Conservation (phyloP, 2,329 filamentous ascomycete species). For the Talaromyces sp. region DNA sequence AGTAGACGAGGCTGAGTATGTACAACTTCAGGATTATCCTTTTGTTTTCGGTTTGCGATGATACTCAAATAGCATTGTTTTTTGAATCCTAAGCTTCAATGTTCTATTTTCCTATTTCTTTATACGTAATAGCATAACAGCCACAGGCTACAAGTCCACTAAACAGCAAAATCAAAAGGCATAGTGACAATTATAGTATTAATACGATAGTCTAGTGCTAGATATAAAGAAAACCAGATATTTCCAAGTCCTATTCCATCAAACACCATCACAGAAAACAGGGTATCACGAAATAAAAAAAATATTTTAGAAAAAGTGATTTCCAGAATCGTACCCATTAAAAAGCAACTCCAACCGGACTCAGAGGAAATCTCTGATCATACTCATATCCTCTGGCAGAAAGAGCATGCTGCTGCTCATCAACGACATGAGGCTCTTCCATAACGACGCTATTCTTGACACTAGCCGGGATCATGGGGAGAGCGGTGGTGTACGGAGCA, state of each 20-base stretch:
- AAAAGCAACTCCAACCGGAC: slow-evolving; percentile 22
- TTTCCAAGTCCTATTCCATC: neutral
- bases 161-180: neutral
- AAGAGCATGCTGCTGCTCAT: slow-evolving; percentile 18
- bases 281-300: slow-evolving; percentile 10
- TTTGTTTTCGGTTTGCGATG: neutral
- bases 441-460: slow-evolving; percentile 16
- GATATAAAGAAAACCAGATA: neutral
- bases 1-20: neutral
- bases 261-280: neutral
- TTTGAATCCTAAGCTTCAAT: neutral
- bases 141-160: no score
- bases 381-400: slow-evolving; percentile 12
- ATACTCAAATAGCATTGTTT: neutral
- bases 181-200: slow-evolving; percentile 12
- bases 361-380: slow-evolving; percentile 19
- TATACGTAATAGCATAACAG: no score
- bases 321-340: slow-evolving; percentile 13
- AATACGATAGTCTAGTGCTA: slow-evolving; percentile 12
- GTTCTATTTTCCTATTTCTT: no score
- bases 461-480: slow-evolving; percentile 16
- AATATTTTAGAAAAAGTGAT: neutral
- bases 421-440: slow-evolving; percentile 14
- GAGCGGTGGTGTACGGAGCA: slow-evolving; percentile 7
- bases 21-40: neutral